A percentile compares a stretch with the other conserved stretches of the same genome.
phyloP scores from a whole-genome alignment of 2,329 filamentous ascomycete species.

The Colletotrichum sp. region DNA sequence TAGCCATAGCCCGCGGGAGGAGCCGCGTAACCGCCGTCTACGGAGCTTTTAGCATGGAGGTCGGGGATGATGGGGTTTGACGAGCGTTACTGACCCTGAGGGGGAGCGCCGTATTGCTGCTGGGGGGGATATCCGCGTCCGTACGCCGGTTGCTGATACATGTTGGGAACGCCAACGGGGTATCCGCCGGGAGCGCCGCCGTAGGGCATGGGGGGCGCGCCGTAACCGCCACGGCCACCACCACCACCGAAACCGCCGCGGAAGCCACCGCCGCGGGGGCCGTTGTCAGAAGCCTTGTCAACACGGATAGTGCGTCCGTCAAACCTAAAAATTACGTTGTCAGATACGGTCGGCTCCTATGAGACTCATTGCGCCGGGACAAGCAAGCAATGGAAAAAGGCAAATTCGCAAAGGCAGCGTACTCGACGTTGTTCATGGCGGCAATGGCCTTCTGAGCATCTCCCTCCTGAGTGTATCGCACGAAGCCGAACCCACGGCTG shows the following conservation, averaged over 20 bases:
- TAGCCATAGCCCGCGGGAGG: slow-evolving; percentile 46
- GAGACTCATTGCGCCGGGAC: slow-evolving; percentile 22
- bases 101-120: slow-evolving; percentile 38
- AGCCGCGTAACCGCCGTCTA: slow-evolving; percentile 16
- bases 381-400: slow-evolving; percentile 19
- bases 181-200: slow-evolving; percentile 33
- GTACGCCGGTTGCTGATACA: slow-evolving; percentile 45
- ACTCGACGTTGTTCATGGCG: slow-evolving; percentile 91
- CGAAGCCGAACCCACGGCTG: slow-evolving; percentile 97
- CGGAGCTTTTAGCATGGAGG: background rate
- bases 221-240: slow-evolving; percentile 37
- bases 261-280: slow-evolving; percentile 64
- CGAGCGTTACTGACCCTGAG: slow-evolving; percentile 38
- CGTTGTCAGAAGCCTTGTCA: slow-evolving; percentile 89
- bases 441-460: slow-evolving; percentile 80
- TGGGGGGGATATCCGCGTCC: slow-evolving; percentile 50
- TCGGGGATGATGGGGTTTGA: background rate
- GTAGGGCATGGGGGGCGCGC: slow-evolving; percentile 37
- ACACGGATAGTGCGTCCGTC: slow-evolving; percentile 94
- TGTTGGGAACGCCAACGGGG: slow-evolving; percentile 37
- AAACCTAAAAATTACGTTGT: slow-evolving; percentile 64
- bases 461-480: slow-evolving; percentile 80
- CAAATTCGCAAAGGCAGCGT: slow-evolving; percentile 41
- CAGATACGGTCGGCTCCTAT: background rate
- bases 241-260: slow-evolving; percentile 44